Base-by-base conservation (phyloP, 1,139 yeast species). In the Hemisphaericaspora xylofermentans region DNA sequence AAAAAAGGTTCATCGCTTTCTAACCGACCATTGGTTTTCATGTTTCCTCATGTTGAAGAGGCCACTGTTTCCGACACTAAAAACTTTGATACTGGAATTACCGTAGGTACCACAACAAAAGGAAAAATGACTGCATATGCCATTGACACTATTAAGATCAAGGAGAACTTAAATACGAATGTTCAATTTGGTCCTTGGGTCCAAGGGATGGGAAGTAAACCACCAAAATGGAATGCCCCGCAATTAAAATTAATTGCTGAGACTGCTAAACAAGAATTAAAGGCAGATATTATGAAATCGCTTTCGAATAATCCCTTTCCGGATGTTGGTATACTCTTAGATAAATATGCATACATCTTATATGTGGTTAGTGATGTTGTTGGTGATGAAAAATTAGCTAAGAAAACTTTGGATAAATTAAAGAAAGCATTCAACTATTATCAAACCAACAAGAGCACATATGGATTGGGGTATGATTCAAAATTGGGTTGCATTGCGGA, bases 391-490 rank as follows among this genome's bases (percentile, higher is more conserved):
- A 68, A 56, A 9, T 73, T 73, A 24, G 65, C 88, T 12, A 53
- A 66, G 32, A 53, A 70, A 13, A 71, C 82, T 9, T 67, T 83
- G 41, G 56, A 55, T 4, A 64, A 61, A 29, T 52, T 85, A 56
- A 78, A 84, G 56, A 54, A 60, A 2, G 84, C 87, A 0, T 72
- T 82, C 47, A 61, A 59, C 6, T 56, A 65, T 6, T 80, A 78
- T 63, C 58, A 73, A 29, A 47, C 52, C 36, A 82, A 82, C 64
- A 54, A 60, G 21, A 84, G 80, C 59, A 61, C 54, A 42, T 75
- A 68, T 47, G 86, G 88, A 19, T 68, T 84, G 43, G 74, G 80
- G 62, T 84, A 84, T 57, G 93, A 85, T 54, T 80, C 87, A 19
- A 72, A 65, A 44, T 80, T 68, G 56, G 76, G 76, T 44, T 93